Percentiles rank a stretch among this genome's conserved stretches.
These are phyloP conservation scores for Flaveria ramosissima DNA, from an alignment of 129 eudicot species.

Conservation along the genomic window DNA sequence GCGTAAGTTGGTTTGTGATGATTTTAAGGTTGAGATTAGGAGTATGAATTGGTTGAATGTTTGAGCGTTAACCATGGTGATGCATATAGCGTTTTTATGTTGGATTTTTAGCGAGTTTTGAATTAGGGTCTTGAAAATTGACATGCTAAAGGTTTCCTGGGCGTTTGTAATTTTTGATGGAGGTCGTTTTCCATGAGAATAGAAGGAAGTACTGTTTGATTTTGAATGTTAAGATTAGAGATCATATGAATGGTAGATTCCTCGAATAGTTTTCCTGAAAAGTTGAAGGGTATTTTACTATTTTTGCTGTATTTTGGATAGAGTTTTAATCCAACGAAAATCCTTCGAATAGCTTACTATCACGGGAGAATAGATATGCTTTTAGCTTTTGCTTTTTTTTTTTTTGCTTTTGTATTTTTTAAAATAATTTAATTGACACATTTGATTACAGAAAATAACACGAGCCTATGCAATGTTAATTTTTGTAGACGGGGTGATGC, in stretches of 20 bases:
- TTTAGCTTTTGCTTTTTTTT: not conserved
- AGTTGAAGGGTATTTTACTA: too few relatives aligned
- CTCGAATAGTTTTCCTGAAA: not conserved
- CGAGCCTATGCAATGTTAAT: too few relatives aligned
- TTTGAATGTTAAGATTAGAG: not conserved
- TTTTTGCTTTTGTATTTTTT: not conserved
- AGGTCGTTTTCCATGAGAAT: not conserved
- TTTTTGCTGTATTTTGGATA: not conserved
- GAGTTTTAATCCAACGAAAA: not conserved
- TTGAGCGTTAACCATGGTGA: conserved; percentile 2
- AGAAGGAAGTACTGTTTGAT: not conserved
- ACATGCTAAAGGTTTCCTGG: not conserved
- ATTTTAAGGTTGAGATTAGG: conserved; percentile 6
- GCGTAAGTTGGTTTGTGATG: not conserved
- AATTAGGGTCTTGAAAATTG: conserved; percentile 14
- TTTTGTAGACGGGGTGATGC: too few relatives aligned
- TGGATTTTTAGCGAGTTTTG: not conserved
- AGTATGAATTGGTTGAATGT: not conserved
- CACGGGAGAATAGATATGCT: not conserved
- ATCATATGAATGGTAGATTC: too few relatives aligned
- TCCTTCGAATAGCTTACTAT: not conserved
- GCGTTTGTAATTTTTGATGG: too few relatives aligned
- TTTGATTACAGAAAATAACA: not conserved
- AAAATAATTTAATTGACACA: not conserved
- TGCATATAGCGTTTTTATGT: not conserved